Conservation (phyloP, 2,329 filamentous ascomycete genomes). For the Aspergillus floridensis region DNA sequence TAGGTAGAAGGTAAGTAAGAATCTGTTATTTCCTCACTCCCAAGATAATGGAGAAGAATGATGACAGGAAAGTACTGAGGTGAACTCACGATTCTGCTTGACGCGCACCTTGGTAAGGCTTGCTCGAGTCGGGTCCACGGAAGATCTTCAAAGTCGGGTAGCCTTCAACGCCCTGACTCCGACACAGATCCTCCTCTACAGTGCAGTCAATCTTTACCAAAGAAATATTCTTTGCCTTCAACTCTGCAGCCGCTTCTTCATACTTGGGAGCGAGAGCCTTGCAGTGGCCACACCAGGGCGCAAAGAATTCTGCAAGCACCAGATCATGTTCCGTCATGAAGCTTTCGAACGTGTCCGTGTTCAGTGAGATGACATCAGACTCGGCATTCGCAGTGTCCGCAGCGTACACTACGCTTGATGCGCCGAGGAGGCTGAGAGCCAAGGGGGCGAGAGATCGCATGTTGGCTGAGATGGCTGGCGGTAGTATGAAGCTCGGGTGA, state of each 20-base stretch:
- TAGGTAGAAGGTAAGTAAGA: neutral
- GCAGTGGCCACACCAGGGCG: constrained; percentile 97
- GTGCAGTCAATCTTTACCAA: constrained; percentile 73
- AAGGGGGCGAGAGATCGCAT: constrained; percentile 44
- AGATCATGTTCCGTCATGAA: constrained; percentile 85
- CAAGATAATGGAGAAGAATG: neutral
- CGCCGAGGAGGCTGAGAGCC: constrained; percentile 40
- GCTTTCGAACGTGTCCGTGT: constrained; percentile 78
- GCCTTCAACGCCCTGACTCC: constrained; percentile 85
- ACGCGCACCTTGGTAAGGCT: constrained; percentile 82
- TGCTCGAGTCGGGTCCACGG: constrained; percentile 78
- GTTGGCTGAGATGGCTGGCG: constrained; percentile 6
- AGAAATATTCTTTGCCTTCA: constrained; percentile 50
- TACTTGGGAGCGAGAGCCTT: constrained; percentile 76
- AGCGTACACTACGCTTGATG: constrained; percentile 36
- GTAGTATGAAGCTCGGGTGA: neutral
- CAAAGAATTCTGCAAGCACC: constrained; percentile 95
- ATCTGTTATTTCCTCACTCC: neutral
- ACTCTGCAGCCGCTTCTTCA: constrained; percentile 48
- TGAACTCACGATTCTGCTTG: constrained; percentile 68
- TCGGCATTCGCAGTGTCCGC: constrained; percentile 29
- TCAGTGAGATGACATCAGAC: constrained; percentile 82
- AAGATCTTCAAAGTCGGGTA: constrained; percentile 99
- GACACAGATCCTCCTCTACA: constrained; percentile 87
- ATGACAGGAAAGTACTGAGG: neutral